Base-by-base conservation (phyloP, 805 yeast genomes). In the Helenozyma baotianmanensis region DNA sequence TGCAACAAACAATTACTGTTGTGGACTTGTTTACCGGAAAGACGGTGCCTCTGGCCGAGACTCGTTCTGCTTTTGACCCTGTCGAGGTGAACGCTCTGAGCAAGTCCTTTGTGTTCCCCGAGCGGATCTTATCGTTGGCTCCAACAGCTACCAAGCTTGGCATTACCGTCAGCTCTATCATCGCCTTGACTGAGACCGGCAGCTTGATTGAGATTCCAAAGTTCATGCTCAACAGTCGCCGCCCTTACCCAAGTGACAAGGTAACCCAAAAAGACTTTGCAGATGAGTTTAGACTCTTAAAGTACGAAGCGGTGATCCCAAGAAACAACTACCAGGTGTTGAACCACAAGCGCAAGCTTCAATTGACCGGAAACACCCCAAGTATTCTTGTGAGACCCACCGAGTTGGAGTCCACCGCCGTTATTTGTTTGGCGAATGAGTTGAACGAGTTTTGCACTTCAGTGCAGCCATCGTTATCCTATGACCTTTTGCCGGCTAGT, bases 391-490 rank as follows among this genome's bases (percentile, higher is more conserved):
- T 56, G n/a, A 48, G 43, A 34, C 60, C 62, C 2, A 83, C 97
- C 0, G 70, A 74, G 24, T 63, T 88, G 32, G 97, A 90, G 58
- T 84, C 95, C 2, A 88, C 97, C 0, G 68, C 82, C 2, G 68
- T 85, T 13, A 73, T 84, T 1, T 79, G 92, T 40, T 66, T 72
- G 23, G 60, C 77, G 27, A 85, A 82, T 13, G 40, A 50, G 18
- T 57, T 68, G 28, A 94, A 86, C 51, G 54, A 82, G 6, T 89
- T 84, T 61, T 84, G 89, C 50, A 80, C 94, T 0, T 68, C 77
- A 36, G 69, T 83, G 12, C 73, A 82, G 31, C 96, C 97, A 1
- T 85, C 96, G 0, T 74, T 75, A 26, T 84, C 86, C 24, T 89
- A 85, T 58, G 98, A 90, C 59, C 66, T 76, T 31, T 68, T 90